Percentiles rank a stretch among this genome's conserved stretches.
These are phyloP conservation scores for Coniochaeta sp. DNA, from an alignment of 2,329 filamentous ascomycete species.

Conservation along the genomic window DNA sequence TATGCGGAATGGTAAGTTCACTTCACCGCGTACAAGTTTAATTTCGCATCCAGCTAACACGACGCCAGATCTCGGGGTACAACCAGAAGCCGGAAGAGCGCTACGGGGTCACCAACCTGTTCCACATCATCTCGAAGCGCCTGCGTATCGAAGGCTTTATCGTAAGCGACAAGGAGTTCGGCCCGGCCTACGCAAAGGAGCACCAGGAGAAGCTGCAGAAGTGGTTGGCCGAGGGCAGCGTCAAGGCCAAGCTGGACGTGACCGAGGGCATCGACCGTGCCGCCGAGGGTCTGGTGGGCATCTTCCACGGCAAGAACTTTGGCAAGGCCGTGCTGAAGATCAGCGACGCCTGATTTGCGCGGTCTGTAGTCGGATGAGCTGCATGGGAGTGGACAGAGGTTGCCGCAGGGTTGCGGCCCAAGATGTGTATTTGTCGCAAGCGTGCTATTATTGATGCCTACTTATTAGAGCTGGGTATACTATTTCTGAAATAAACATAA, in stretches of 20 bases:
- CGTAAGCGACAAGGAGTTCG: conserved; percentile 57
- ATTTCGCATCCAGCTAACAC: neutral
- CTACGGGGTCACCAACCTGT: conserved; percentile 61
- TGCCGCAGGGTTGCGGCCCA: neutral
- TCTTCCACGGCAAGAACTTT: conserved; percentile 74
- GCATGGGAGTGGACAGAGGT: neutral
- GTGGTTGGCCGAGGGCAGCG: conserved; percentile 69
- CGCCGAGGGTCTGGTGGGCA: conserved; percentile 63
- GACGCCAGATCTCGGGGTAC: conserved; percentile 62
- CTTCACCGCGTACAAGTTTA: neutral
- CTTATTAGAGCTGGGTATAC: too few species aligned
- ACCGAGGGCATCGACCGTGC: conserved; percentile 75
- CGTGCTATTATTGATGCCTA: too few species aligned
- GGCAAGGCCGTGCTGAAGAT: conserved; percentile 73
- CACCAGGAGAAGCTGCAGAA: conserved; percentile 69
- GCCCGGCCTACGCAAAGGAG: conserved; percentile 57
- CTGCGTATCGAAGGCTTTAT: conserved; percentile 72
- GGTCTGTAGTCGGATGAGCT: neutral
- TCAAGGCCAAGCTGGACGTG: conserved; percentile 62
- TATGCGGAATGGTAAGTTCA: conserved; percentile 50
- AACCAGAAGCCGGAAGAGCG: conserved; percentile 48
- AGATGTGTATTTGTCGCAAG: too few species aligned
- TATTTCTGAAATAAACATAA: too few species aligned
- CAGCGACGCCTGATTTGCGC: neutral
- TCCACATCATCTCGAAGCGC: conserved; percentile 58